Percentiles rank a stretch among this genome's conserved stretches.
Conservation (phyloP, 2,329 filamentous ascomycete genomes). For the Monilinia polystroma region DNA sequence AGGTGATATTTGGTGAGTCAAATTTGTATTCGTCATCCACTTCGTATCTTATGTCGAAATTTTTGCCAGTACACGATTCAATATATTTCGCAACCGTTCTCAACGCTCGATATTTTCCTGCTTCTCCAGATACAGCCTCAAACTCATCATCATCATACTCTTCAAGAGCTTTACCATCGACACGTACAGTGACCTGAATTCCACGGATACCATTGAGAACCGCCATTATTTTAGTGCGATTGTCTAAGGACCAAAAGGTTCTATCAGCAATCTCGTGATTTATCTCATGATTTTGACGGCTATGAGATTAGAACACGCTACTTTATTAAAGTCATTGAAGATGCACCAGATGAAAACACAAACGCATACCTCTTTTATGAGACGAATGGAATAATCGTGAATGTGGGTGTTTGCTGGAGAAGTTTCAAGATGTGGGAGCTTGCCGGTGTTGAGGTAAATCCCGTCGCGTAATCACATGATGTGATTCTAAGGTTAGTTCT, state of each 20-base stretch:
- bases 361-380: too few species aligned
- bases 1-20: background rate
- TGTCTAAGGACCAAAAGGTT: too few species aligned
- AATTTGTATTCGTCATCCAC: background rate
- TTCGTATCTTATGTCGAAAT: background rate
- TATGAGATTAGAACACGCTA: background rate
- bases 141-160: conserved; percentile 18
- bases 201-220: background rate
- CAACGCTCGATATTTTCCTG: conserved; percentile 6
- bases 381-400: too few species aligned
- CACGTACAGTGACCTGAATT: conserved; percentile 14
- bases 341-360: too few species aligned
- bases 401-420: too few species aligned
- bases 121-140: background rate
- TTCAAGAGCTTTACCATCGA: background rate
- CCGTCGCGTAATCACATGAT: too few species aligned
- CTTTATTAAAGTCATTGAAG: too few species aligned
- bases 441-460: too few species aligned
- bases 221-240: background rate
- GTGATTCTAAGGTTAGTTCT: too few species aligned
- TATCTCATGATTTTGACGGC: background rate
- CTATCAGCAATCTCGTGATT: background rate
- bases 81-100: conserved; percentile 16
- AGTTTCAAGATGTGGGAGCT: too few species aligned
- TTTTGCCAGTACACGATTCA: background rate